Conservation (phyloP, 176 grass and related monocot species). For the Saccharum officinarum region DNA sequence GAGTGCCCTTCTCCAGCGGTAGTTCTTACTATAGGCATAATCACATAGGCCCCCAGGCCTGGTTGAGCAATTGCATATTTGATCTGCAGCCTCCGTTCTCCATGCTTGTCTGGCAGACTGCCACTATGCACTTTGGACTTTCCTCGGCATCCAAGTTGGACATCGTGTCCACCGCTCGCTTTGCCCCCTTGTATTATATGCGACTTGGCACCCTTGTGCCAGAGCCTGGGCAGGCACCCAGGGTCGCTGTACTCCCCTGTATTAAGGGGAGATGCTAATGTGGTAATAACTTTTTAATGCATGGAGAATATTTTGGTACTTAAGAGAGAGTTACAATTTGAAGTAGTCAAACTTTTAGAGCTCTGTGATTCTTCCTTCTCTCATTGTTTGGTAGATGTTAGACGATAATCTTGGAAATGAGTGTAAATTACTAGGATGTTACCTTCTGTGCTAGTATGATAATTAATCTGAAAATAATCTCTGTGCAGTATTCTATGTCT, state of each 20-base stretch:
- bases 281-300: not conserved
- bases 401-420: not conserved
- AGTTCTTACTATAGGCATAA: not conserved
- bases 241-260: too few species aligned
- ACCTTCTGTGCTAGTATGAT: not conserved
- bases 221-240: too few species aligned
- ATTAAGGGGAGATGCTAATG: not conserved
- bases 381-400: not conserved
- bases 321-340: not conserved
- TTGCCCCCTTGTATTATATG: too few species aligned
- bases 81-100: too few species aligned
- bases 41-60: too few species aligned
- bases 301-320: not conserved
- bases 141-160: not conserved
- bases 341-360: not conserved
- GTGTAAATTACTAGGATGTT: not conserved
- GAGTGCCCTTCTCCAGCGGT: too few species aligned
- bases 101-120: too few species aligned
- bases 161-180: too few species aligned
- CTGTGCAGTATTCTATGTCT: not conserved
- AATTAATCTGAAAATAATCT: not conserved
- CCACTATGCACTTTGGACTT: not conserved
- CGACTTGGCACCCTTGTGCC: too few species aligned
- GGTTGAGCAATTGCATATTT: too few species aligned
- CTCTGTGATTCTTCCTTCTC: not conserved